A percentile compares a stretch with the other conserved stretches of the same genome.
These are phyloP conservation scores for Rhizophagus clarus DNA, from an alignment of 192 early-diverging fungal species.

Conservation along the genomic window DNA sequence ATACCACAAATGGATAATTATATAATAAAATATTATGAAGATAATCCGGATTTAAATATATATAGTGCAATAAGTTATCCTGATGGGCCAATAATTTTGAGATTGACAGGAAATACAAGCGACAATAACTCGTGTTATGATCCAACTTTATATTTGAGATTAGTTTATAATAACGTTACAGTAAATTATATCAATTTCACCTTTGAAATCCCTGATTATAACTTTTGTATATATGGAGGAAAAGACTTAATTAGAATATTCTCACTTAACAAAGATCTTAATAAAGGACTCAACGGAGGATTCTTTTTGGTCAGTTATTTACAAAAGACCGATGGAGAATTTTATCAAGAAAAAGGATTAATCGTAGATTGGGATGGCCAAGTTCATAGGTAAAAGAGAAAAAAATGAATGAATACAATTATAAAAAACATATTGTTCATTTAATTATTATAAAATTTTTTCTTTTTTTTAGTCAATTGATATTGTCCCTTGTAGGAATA, in stretches of 20 bases:
- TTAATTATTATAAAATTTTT: background rate
- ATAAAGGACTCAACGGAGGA: no score
- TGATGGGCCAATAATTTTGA: background rate
- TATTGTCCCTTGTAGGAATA: background rate
- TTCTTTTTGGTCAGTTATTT: background rate
- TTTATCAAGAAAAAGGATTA: background rate
- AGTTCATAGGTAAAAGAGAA: background rate
- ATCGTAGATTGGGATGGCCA: background rate
- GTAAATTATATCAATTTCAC: background rate
- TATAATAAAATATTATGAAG: background rate
- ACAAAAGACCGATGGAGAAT: background rate
- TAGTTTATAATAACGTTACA: background rate
- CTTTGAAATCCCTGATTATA: background rate
- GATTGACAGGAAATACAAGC: background rate
- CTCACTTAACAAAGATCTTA: background rate
- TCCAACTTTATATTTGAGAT: background rate
- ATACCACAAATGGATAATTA: background rate
- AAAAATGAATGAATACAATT: background rate
- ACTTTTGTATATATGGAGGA: background rate
- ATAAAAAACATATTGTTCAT: background rate
- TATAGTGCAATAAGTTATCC: background rate
- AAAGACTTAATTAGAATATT: background rate
- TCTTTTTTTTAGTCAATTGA: background rate
- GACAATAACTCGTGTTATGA: background rate
- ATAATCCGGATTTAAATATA: background rate